These are phyloP conservation scores for Kwoniella sp. DNA, from an alignment of 768 basidiomycete species.

Conservation along the genomic window DNA sequence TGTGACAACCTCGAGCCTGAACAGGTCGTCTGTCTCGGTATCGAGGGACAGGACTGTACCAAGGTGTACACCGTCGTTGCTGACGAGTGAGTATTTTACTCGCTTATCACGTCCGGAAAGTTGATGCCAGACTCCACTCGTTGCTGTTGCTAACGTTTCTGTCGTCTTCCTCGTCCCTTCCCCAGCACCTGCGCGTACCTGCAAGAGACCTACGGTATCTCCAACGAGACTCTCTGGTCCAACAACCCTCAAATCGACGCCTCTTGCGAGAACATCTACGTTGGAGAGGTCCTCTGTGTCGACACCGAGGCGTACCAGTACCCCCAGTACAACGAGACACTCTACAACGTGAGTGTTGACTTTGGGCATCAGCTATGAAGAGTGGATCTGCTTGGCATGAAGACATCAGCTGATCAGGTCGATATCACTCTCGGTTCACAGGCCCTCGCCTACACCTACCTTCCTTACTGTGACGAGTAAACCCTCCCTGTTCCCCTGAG, in stretches of 20 bases:
- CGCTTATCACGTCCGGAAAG: no score
- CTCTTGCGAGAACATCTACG: slow-evolving; percentile 65
- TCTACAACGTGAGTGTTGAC: slow-evolving; percentile 47
- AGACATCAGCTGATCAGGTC: not conserved
- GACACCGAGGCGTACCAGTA: slow-evolving; percentile 59
- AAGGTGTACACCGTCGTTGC: slow-evolving; percentile 64
- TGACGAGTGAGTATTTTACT: slow-evolving; percentile 59
- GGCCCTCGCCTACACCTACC: slow-evolving; percentile 41
- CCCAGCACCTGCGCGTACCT: slow-evolving; percentile 63
- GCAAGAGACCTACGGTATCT: slow-evolving; percentile 58
- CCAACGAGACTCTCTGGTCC: slow-evolving; percentile 62
- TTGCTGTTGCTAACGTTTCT: not conserved
- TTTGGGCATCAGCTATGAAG: not conserved
- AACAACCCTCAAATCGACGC: slow-evolving; percentile 77
- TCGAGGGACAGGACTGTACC: slow-evolving; percentile 65
- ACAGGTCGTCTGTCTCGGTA: slow-evolving; percentile 69
- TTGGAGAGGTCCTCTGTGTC: slow-evolving; percentile 73
- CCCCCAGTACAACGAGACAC: slow-evolving; percentile 49
- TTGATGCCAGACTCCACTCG: not conserved
- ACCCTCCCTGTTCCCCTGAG: not conserved
- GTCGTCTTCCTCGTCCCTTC: not conserved
- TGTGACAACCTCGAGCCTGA: slow-evolving; percentile 68
- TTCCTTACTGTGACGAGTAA: slow-evolving; percentile 38
- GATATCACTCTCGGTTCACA: slow-evolving; percentile 1
- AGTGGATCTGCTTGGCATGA: not conserved